These are phyloP conservation scores for Linum lewisii DNA, from an alignment of 345 rosid genomes.

Conservation along the genomic window DNA sequence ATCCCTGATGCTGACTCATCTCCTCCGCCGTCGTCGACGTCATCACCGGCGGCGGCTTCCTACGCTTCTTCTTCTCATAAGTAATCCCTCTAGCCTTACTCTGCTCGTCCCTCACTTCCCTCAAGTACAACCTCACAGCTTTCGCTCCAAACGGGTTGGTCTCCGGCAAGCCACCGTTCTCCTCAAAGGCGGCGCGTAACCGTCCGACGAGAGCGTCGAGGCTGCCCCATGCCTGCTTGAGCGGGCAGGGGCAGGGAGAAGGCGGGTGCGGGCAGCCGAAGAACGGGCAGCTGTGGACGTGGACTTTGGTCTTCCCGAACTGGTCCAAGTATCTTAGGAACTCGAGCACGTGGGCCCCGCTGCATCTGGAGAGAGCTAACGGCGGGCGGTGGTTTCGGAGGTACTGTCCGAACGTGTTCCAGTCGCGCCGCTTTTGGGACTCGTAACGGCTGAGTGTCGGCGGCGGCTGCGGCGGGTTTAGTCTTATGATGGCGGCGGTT, in stretches of 20 bases:
- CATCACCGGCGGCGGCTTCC: neutral
- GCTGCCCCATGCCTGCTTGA: slow-evolving; percentile 9
- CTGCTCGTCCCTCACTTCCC: slow-evolving; percentile 8
- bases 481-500: neutral
- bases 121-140: slow-evolving; percentile 4
- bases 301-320: slow-evolving; percentile 8
- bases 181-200: slow-evolving; percentile 1
- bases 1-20: too few species aligned
- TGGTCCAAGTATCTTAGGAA: slow-evolving; percentile 1
- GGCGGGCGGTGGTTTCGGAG: slow-evolving; percentile 5
- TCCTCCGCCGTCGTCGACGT: too few species aligned
- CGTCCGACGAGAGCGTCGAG: slow-evolving; percentile 2
- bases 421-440: slow-evolving; percentile 4
- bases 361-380: neutral
- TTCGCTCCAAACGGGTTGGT: slow-evolving; percentile 6
- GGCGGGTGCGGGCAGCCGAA: slow-evolving; percentile 6
- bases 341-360: slow-evolving; percentile 7
- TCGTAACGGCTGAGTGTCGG: slow-evolving; percentile 2
- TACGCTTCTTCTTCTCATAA: slow-evolving; percentile 5
- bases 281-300: neutral
- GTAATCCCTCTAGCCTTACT: slow-evolving; percentile 3
- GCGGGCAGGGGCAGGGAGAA: slow-evolving; percentile 5
- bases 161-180: slow-evolving; percentile 7
- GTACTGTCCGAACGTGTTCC: slow-evolving; percentile 8
- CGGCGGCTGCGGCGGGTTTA: neutral